Evolutionary conservation across 257 asterid genomes (phyloP), one percentile per base, ranked within the genome.

Genomic region (Euphrasia confusa): DNA sequence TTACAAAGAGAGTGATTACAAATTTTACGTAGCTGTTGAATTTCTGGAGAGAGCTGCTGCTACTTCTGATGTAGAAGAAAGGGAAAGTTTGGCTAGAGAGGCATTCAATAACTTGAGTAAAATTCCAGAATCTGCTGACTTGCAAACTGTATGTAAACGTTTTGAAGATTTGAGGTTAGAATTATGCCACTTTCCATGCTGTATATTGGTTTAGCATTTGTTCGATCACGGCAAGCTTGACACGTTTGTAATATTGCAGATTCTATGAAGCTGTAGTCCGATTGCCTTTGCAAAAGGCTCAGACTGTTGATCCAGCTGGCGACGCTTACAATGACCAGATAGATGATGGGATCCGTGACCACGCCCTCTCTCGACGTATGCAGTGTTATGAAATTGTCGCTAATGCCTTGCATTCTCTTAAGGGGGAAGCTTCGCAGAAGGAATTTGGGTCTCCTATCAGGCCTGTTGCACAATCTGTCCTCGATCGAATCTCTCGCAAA

Each of bases 201-300:
- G 49, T 63, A 40, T 47, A 47, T 26, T 71, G 4, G 8, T 26
- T 61, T 64, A 54, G 61, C 70, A 60, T 18, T 61, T 60, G 24
- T 56, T 26, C 54, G 24, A 47, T 58, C 54, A 49, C 56, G 61
- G 61, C 32, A 69, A 68, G 65, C 72, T 24, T 76, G 73, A 78
- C 69, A 59, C 6, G 32, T 35, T 49, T 58, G 35, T 37, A 58
- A 50, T 45, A 60, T 72, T 84, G 80, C 94, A 92, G 99, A 72
- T 92, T 86, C 75, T 92, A 89, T 76, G 99, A 92, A 78, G 99
- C 99, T 64, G 99, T 89, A 35, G 97, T 89, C 61, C 83, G 82
- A 21, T 72, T 92, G 74, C 93, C 99, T 74, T 72, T 92, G 87
- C 99, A 86, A 72, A 92, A 81, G 83, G 99, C 99, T 27, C 95